Percentiles rank a stretch among this genome's conserved stretches.
These are phyloP conservation scores for Amphirosellinia nigrospora DNA, from an alignment of 495 filamentous ascomycete genomes.

Conservation along the genomic window DNA sequence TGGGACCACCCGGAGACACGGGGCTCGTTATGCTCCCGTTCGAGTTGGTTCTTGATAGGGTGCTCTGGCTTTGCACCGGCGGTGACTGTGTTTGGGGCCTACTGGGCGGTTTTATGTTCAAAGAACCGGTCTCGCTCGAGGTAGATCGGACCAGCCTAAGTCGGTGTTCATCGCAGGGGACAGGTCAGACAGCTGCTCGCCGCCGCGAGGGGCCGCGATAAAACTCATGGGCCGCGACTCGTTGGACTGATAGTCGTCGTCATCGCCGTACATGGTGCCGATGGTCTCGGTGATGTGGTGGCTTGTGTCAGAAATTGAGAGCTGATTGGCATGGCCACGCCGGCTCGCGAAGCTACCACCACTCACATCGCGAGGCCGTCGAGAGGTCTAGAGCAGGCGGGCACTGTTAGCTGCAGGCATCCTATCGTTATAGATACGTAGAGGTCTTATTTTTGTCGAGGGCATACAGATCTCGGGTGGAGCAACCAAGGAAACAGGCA, in stretches of 20 bases:
- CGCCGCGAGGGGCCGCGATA: slow-evolving; percentile 48
- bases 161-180: slow-evolving; percentile 44
- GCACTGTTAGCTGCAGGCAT: slow-evolving; percentile 29
- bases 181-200: slow-evolving; percentile 41
- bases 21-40: slow-evolving; percentile 49
- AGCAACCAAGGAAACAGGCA: background rate
- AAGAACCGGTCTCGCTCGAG: slow-evolving; percentile 45
- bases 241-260: slow-evolving; percentile 62
- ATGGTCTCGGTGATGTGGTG: slow-evolving; percentile 99
- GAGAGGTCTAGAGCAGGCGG: slow-evolving; percentile 54
- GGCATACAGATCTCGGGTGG: slow-evolving; percentile 4
- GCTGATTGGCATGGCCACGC: slow-evolving; percentile 61
- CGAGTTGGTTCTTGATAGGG: slow-evolving; percentile 49
- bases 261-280: slow-evolving; percentile 91
- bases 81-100: slow-evolving; percentile 49
- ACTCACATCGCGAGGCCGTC: slow-evolving; percentile 60
- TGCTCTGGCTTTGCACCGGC: slow-evolving; percentile 52
- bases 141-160: slow-evolving; percentile 50
- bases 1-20: slow-evolving; percentile 46
- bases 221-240: slow-evolving; percentile 55
- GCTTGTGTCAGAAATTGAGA: slow-evolving; percentile 67
- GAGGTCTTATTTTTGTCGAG: background rate
- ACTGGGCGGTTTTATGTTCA: slow-evolving; percentile 36
- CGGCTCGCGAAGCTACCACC: slow-evolving; percentile 58
- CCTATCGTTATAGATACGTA: background rate